Evolutionary conservation across 129 eudicot genomes (phyloP).

Genomic region (Pittosporum tobira): DNA sequence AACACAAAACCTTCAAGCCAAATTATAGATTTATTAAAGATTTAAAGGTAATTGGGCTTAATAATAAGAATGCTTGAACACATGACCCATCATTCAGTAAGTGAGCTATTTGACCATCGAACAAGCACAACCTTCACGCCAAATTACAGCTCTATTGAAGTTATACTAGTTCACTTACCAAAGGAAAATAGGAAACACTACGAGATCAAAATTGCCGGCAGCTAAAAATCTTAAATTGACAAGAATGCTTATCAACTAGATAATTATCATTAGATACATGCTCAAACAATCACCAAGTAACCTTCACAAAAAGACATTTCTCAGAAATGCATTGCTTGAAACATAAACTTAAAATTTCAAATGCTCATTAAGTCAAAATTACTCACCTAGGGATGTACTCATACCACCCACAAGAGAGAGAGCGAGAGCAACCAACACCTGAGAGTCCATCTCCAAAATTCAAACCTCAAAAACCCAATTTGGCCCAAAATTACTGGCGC

Average conservation of each 20-base stretch:
- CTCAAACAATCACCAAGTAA: neutral
- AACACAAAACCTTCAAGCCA: too few species aligned
- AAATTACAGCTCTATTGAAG: too few species aligned
- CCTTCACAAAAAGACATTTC: neutral
- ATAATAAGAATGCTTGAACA: too few species aligned
- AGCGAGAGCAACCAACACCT: constrained; percentile 84
- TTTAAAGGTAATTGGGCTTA: too few species aligned
- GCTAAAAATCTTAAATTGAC: neutral
- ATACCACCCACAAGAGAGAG: constrained; percentile 86
- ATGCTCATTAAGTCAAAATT: neutral
- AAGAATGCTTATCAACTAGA: neutral
- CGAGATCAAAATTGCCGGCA: too few species aligned
- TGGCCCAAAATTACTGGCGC: neutral
- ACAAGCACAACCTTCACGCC: too few species aligned
- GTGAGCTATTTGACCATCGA: too few species aligned
- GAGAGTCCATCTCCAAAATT: constrained; percentile 50
- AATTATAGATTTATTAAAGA: too few species aligned
- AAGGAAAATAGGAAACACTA: too few species aligned
- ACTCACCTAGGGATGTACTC: constrained; percentile 83
- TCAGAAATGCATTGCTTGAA: neutral
- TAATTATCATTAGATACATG: too few species aligned
- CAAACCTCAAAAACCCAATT: constrained; percentile 9
- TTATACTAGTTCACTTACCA: too few species aligned
- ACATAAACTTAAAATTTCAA: neutral
- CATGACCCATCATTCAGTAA: too few species aligned